These are phyloP conservation scores for Dichotomocladium elegans DNA, from an alignment of 371 early-diverging fungal species.

Conservation along the genomic window DNA sequence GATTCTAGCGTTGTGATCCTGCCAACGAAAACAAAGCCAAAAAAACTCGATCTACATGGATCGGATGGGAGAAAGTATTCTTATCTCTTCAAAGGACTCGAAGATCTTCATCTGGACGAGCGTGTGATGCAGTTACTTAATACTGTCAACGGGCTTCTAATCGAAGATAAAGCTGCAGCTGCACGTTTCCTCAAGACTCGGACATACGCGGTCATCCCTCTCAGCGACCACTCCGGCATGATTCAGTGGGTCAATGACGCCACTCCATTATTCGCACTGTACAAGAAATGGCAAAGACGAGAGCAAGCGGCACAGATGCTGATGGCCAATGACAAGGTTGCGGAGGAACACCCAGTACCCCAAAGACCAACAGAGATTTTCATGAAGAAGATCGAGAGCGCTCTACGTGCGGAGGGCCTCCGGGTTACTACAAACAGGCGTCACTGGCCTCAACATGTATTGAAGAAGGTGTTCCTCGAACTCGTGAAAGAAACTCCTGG, in stretches of 20 bases:
- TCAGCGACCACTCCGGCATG: conserved; percentile 92
- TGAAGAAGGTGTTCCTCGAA: conserved; percentile 58
- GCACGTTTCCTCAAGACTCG: conserved; percentile 59
- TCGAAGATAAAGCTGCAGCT: conserved; percentile 49
- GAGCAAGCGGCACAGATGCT: conserved; percentile 42
- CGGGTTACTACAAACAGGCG: conserved; percentile 49
- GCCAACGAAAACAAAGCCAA: conserved; percentile 89
- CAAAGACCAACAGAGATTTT: conserved; percentile 43
- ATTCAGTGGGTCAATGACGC: conserved; percentile 96
- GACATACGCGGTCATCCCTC: conserved; percentile 92
- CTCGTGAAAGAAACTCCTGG: conserved; percentile 63
- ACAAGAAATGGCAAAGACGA: conserved; percentile 55
- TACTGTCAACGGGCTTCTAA: conserved; percentile 70
- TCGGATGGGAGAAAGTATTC: conserved; percentile 75
- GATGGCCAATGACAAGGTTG: background rate
- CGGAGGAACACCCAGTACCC: background rate
- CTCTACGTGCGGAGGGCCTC: conserved; percentile 49
- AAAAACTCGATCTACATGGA: conserved; percentile 72
- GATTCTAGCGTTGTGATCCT: conserved; percentile 58
- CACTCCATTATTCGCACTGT: conserved; percentile 58
- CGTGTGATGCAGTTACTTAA: conserved; percentile 82
- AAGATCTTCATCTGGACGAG: conserved; percentile 92
- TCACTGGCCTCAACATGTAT: conserved; percentile 64
- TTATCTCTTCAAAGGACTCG: conserved; percentile 85
- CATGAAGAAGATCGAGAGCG: conserved; percentile 25